phyloP scores from a whole-genome alignment of 352 stramenopile genomes.

The Globisporangium perplexum region DNA sequence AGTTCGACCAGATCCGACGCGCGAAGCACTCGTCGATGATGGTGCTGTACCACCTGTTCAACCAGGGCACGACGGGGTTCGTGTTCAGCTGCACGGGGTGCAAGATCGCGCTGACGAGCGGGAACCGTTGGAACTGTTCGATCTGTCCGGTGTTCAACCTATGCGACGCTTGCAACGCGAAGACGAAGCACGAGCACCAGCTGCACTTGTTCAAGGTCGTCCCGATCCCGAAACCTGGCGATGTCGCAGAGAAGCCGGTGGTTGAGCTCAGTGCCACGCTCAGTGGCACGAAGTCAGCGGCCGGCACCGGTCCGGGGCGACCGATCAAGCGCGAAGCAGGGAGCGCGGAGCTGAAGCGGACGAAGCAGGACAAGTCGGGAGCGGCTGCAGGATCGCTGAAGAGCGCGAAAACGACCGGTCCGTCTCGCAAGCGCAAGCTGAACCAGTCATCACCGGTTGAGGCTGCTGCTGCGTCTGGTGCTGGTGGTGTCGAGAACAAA shows the following conservation, averaged over 20 bases:
- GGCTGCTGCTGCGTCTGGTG: background rate
- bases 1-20: constrained; percentile 78
- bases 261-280: background rate
- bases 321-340: constrained; percentile 38
- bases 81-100: constrained; percentile 95
- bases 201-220: constrained; percentile 93
- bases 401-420: constrained; percentile 21
- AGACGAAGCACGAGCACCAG: constrained; percentile 90
- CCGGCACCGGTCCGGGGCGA: background rate
- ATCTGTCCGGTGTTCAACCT: constrained; percentile 96
- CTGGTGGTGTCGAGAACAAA: constrained; percentile 3
- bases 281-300: background rate
- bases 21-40: constrained; percentile 85
- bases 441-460: constrained; percentile 33
- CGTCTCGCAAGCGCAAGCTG: constrained; percentile 69
- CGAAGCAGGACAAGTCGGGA: constrained; percentile 23
- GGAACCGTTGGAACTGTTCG: constrained; percentile 94
- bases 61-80: constrained; percentile 96
- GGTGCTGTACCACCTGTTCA: constrained; percentile 85
- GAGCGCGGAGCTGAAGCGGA: constrained; percentile 40
- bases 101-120: constrained; percentile 92
- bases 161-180: constrained; percentile 92
- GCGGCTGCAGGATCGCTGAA: constrained; percentile 15
- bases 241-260: constrained; percentile 23
- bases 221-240: constrained; percentile 61